Conservation (phyloP, 495 filamentous ascomycete species). For the Talaromyces wortmannii region DNA sequence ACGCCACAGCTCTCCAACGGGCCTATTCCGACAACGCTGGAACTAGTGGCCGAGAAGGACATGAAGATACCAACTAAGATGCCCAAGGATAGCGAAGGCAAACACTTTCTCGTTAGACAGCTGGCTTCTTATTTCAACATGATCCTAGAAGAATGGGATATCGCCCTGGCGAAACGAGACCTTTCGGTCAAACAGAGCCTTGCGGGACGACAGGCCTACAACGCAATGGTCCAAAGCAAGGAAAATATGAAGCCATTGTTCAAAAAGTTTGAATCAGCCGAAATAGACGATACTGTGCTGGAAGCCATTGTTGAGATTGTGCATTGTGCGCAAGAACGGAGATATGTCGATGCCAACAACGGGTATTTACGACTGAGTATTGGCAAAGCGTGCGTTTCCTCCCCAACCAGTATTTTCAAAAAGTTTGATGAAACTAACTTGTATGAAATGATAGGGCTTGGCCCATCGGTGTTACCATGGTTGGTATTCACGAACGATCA, state of each 20-base stretch:
- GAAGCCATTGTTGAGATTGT: constrained; percentile 92
- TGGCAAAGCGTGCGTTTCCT: constrained; percentile 68
- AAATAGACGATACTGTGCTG: constrained; percentile 71
- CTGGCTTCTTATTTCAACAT: constrained; percentile 89
- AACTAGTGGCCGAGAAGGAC: constrained; percentile 69
- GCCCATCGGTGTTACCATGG: constrained; percentile 99
- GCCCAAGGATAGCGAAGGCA: constrained; percentile 48
- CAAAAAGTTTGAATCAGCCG: constrained; percentile 72
- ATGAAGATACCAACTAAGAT: constrained; percentile 71
- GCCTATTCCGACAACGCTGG: constrained; percentile 65
- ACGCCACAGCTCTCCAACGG: constrained; percentile 49
- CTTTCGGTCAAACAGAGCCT: constrained; percentile 60
- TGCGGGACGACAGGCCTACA: constrained; percentile 67
- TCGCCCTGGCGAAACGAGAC: constrained; percentile 62
- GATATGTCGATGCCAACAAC: constrained; percentile 96
- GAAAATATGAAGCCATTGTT: constrained; percentile 90
- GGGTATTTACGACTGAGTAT: constrained; percentile 89
- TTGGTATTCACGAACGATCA: constrained; percentile 95
- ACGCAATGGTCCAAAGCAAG: constrained; percentile 71
- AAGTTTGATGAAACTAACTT: neutral
- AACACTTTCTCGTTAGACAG: constrained; percentile 72
- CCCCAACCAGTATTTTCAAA: neutral
- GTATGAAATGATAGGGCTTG: constrained; percentile 52
- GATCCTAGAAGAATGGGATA: constrained; percentile 82
- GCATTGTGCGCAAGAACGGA: constrained; percentile 73